A percentile compares a stretch with the other conserved stretches of the same genome.
Evolutionary conservation across 768 basidiomycete species (phyloP).

Genomic region (Serpula lacrymans): DNA sequence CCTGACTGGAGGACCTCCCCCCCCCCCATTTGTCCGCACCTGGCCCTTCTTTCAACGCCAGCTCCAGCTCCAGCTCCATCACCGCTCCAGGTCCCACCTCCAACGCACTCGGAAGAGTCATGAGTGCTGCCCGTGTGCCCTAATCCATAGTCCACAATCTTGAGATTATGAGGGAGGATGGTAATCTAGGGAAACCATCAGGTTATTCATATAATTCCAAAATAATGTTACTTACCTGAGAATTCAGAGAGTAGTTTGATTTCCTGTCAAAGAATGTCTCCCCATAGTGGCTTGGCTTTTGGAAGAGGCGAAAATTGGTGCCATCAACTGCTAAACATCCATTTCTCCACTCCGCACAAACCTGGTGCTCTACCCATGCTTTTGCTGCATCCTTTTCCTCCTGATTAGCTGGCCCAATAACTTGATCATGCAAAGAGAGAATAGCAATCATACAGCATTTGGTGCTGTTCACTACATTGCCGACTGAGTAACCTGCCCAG

Average conservation of each 20-base stretch:
- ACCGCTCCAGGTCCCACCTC: too few relatives aligned
- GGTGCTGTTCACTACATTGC: conserved; percentile 26
- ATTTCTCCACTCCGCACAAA: conserved; percentile 32
- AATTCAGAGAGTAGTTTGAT: conserved; percentile 24
- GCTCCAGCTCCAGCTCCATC: too few relatives aligned
- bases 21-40: too few relatives aligned
- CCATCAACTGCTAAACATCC: conserved; percentile 39
- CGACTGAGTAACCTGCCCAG: conserved; percentile 36
- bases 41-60: too few relatives aligned
- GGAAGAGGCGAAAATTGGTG: conserved; percentile 31
- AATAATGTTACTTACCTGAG: conserved; percentile 11
- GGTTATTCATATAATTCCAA: conserved; percentile 2
- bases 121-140: conserved; percentile 34
- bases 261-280: conserved; percentile 34
- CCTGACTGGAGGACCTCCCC: too few relatives aligned
- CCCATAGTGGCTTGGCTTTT: conserved; percentile 29
- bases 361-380: conserved; percentile 31
- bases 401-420: conserved; percentile 24
- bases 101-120: too few relatives aligned
- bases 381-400: conserved; percentile 36
- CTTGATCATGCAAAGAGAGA: conserved; percentile 18
- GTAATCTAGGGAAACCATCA: conserved; percentile 20
- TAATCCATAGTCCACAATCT: conserved; percentile 32
- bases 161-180: conserved; percentile 27
- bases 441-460: conserved; percentile 30